Conservation (phyloP, 352 stramenopile genomes). For the Phytopythium sindhum region DNA sequence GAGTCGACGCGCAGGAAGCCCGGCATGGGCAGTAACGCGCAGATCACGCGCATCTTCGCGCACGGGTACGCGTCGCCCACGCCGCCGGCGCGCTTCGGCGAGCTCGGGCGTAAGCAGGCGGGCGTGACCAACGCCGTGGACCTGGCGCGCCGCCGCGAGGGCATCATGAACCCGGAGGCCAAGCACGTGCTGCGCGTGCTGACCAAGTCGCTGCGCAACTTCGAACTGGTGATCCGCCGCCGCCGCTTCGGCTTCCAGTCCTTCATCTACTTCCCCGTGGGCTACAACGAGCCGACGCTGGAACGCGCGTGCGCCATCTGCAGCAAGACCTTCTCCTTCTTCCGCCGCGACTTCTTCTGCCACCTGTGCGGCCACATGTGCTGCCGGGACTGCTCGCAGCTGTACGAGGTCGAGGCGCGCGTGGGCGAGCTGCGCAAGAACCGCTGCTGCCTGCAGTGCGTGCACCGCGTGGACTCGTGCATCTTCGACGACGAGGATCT, state of each 20-base stretch:
- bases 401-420: constrained; percentile 47
- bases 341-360: constrained; percentile 49
- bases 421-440: constrained; percentile 38
- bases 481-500: constrained; percentile 51
- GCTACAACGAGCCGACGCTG: constrained; percentile 20
- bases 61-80: constrained; percentile 54
- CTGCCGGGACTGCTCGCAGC: constrained; percentile 38
- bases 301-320: constrained; percentile 41
- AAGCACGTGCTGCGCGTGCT: constrained; percentile 42
- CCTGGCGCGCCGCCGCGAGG: constrained; percentile 23
- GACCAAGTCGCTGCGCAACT: constrained; percentile 39
- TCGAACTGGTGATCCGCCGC: constrained; percentile 46
- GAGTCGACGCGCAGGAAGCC: constrained; percentile 20
- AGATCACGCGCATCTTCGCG: constrained; percentile 48
- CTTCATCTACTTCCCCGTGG: constrained; percentile 47
- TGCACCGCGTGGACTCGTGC: constrained; percentile 42
- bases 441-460: constrained; percentile 39
- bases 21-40: constrained; percentile 26
- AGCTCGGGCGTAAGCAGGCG: constrained; percentile 7
- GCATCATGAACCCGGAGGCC: constrained; percentile 50
- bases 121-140: constrained; percentile 19
- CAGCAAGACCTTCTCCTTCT: constrained; percentile 38
- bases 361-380: constrained; percentile 47
- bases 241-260: constrained; percentile 57
- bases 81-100: constrained; percentile 27